Percentiles rank a stretch among this genome's conserved stretches.
Conservation (phyloP, 768 basidiomycete genomes). For the Hygrocybe punicea region DNA sequence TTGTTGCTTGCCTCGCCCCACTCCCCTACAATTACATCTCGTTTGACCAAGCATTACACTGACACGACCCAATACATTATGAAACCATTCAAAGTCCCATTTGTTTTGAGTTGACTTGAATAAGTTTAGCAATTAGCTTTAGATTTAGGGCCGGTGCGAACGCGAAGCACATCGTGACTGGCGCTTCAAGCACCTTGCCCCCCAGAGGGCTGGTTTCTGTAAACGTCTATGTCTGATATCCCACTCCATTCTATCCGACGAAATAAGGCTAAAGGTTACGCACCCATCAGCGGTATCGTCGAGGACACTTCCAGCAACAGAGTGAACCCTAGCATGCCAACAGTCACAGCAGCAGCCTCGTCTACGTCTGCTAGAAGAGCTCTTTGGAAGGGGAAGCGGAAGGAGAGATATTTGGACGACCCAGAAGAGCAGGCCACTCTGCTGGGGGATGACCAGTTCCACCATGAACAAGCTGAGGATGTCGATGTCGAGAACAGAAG, state of each 20-base stretch:
- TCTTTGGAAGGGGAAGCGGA: slow-evolving; percentile 43
- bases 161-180: no score
- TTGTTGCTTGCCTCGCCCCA: slow-evolving; percentile 1
- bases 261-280: slow-evolving; percentile 46
- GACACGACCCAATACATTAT: slow-evolving; percentile 7
- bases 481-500: slow-evolving; percentile 18
- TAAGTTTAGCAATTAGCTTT: neutral
- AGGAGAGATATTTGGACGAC: slow-evolving; percentile 59
- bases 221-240: slow-evolving; percentile 62
- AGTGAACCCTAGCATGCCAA: slow-evolving; percentile 22
- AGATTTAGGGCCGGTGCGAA: slow-evolving; percentile 1
- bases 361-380: slow-evolving; percentile 22
- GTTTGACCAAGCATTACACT: slow-evolving; percentile 5
- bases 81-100: neutral
- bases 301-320: slow-evolving; percentile 15
- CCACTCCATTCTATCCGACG: slow-evolving; percentile 61
- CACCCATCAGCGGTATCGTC: slow-evolving; percentile 38
- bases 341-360: slow-evolving; percentile 26
- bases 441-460: slow-evolving; percentile 41
- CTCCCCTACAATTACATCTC: neutral
- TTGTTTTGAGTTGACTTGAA: neutral
- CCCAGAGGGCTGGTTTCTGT: neutral
- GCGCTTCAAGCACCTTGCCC: no score
- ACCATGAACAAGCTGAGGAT: slow-evolving; percentile 37
- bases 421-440: slow-evolving; percentile 60